Conservation (phyloP, 2,329 filamentous ascomycete species). For the Cordyceps javanica region DNA sequence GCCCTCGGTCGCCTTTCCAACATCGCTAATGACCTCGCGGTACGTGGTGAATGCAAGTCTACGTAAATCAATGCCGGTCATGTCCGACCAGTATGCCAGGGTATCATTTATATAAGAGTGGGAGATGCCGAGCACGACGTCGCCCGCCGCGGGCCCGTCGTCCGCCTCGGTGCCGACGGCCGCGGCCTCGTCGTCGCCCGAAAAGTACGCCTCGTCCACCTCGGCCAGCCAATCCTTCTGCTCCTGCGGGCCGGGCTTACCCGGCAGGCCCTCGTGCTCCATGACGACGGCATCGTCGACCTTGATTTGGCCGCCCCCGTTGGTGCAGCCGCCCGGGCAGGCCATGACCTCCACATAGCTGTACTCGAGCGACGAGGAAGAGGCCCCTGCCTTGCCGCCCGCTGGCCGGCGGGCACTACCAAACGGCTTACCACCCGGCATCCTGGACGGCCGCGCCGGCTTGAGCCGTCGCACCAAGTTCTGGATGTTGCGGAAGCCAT, state of each 20-base stretch:
- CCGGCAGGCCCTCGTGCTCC: conserved; percentile 39
- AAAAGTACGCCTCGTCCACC: conserved; percentile 89
- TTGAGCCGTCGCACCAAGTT: conserved; percentile 92
- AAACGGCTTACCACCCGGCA: conserved; percentile 67
- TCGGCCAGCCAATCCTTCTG: conserved; percentile 80
- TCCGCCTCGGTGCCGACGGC: too few relatives aligned
- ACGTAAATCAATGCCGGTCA: conserved; percentile 64
- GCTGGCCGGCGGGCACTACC: conserved; percentile 48
- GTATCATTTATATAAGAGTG: conserved; percentile 59
- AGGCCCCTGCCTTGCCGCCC: conserved; percentile 31
- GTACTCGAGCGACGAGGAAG: conserved; percentile 51
- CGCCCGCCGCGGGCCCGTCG: conserved; percentile 23
- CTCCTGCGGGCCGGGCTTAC: conserved; percentile 64
- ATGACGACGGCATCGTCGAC: conserved; percentile 66
- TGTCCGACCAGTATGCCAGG: conserved; percentile 67
- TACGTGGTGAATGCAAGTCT: conserved; percentile 81
- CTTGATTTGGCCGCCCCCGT: conserved; percentile 93
- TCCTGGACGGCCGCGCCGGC: conserved; percentile 67
- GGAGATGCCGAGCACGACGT: conserved; percentile 59
- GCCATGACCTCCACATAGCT: conserved; percentile 99
- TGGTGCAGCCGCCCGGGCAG: conserved; percentile 97
- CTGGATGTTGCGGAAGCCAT: conserved; percentile 97
- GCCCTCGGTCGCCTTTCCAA: conserved; percentile 73
- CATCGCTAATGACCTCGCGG: conserved; percentile 88
- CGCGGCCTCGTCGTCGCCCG: conserved; percentile 57